These are phyloP conservation scores for Coemansia sp. DNA, from an alignment of 192 early-diverging fungal genomes.

Conservation along the genomic window DNA sequence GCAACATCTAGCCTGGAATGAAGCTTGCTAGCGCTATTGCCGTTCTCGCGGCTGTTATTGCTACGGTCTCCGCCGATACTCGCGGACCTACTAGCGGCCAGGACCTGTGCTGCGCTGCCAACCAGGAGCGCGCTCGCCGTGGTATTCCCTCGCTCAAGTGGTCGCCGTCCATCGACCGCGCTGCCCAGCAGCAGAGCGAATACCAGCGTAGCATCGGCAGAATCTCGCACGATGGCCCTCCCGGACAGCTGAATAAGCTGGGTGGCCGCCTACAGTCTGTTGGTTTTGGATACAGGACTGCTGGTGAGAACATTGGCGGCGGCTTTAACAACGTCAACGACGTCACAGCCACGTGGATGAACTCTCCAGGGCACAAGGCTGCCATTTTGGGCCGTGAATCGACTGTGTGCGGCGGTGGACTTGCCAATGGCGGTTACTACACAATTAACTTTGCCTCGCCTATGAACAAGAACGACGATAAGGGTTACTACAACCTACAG, in stretches of 20 bases:
- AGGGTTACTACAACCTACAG: conserved; percentile 18
- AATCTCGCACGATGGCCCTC: conserved; percentile 24
- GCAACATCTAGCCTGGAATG: conserved; percentile 24
- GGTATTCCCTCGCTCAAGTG: conserved; percentile 35
- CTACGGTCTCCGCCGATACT: conserved; percentile 19
- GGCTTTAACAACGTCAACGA: conserved; percentile 17
- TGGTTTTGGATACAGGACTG: conserved; percentile 29
- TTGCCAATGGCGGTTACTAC: conserved; percentile 28
- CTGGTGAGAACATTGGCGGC: conserved; percentile 49
- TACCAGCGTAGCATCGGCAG: conserved; percentile 16
- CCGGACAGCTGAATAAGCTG: conserved; percentile 14
- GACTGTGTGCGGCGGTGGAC: conserved; percentile 57
- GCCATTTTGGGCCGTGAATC: conserved; percentile 47
- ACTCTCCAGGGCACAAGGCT: conserved; percentile 47
- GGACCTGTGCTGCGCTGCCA: conserved; percentile 55
- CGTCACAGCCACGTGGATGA: conserved; percentile 53
- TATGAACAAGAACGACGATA: conserved; percentile 21
- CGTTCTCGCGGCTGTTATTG: conserved; percentile 24
- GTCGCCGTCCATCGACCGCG: conserved; percentile 24
- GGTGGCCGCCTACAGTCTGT: conserved; percentile 22
- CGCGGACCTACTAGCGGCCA: conserved; percentile 25
- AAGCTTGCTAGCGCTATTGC: conserved; percentile 33
- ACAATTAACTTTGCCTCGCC: conserved; percentile 49
- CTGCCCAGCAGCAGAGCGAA: conserved; percentile 30
- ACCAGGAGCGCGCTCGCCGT: conserved; percentile 22